phyloP scores from a whole-genome alignment of 371 early-diverging fungal species.

The Mortierella sp. region DNA sequence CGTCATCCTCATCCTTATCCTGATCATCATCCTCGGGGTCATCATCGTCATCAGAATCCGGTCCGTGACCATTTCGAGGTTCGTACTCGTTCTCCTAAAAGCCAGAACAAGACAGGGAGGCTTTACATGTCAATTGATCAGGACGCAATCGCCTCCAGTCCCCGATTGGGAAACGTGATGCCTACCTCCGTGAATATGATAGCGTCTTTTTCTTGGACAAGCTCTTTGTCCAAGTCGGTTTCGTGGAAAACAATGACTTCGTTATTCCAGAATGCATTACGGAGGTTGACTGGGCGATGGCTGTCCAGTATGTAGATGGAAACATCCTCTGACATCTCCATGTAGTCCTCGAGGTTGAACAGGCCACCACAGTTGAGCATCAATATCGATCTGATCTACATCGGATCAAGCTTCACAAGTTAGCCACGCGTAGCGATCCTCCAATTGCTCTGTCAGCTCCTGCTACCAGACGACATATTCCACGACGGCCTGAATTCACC shows the following conservation, averaged over 20 bases:
- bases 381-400: slow-evolving; percentile 76
- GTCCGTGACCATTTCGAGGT: background rate
- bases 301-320: slow-evolving; percentile 86
- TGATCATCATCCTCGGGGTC: slow-evolving; percentile 12
- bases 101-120: background rate
- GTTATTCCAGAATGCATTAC: slow-evolving; percentile 75
- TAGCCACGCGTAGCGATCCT: too few species aligned
- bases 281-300: slow-evolving; percentile 86
- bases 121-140: background rate
- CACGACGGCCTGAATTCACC: too few species aligned
- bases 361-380: slow-evolving; percentile 91
- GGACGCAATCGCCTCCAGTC: background rate
- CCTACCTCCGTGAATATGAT: slow-evolving; percentile 72
- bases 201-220: slow-evolving; percentile 71
- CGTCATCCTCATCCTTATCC: slow-evolving; percentile 7
- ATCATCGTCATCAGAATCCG: slow-evolving; percentile 13
- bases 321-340: slow-evolving; percentile 64
- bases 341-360: slow-evolving; percentile 75
- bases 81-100: slow-evolving; percentile 41
- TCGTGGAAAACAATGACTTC: slow-evolving; percentile 84
- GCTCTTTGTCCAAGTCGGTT: slow-evolving; percentile 71
- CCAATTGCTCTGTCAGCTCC: too few species aligned
- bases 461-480: too few species aligned
- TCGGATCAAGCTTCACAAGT: too few species aligned
- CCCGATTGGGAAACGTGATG: too few species aligned